These are phyloP conservation scores for Cladophialophora chaetospira DNA, from an alignment of 2,329 filamentous ascomycete species.

Conservation along the genomic window DNA sequence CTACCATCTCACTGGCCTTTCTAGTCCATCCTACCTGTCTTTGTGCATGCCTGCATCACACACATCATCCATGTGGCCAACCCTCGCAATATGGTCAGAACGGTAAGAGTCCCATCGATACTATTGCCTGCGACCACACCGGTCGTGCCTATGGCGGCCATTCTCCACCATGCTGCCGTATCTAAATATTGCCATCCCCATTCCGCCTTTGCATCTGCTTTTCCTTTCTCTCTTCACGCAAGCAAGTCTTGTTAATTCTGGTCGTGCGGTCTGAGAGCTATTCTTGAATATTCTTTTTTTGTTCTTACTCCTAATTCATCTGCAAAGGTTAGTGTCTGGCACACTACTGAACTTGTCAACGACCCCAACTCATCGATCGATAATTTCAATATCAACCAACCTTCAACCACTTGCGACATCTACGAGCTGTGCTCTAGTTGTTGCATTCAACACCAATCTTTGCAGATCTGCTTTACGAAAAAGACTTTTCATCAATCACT, in stretches of 20 bases:
- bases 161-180: slow-evolving; percentile 19
- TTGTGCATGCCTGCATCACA: slow-evolving; percentile 14
- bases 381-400: slow-evolving; percentile 18
- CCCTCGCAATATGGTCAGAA: slow-evolving; percentile 8
- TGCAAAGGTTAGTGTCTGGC: slow-evolving; percentile 30
- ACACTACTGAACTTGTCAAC: slow-evolving; percentile 26
- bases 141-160: slow-evolving; percentile 14
- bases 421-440: slow-evolving; percentile 28
- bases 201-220: slow-evolving; percentile 14
- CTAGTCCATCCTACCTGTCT: slow-evolving; percentile 1
- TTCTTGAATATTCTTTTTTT: slow-evolving; percentile 30
- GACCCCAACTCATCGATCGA: slow-evolving; percentile 11
- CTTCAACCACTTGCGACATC: slow-evolving; percentile 18
- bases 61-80: slow-evolving; percentile 22
- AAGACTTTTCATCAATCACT: slow-evolving; percentile 21
- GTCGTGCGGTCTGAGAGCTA: slow-evolving; percentile 31
- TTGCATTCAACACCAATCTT: slow-evolving; percentile 23
- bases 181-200: slow-evolving; percentile 34
- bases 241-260: slow-evolving; percentile 36
- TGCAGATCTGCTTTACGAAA: slow-evolving; percentile 20
- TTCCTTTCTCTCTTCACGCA: slow-evolving; percentile 30
- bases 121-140: slow-evolving; percentile 14
- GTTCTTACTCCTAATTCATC: slow-evolving; percentile 16
- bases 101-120: neutral
- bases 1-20: slow-evolving; percentile 13